Percentiles rank a stretch among this genome's conserved stretches.
Conservation (phyloP, 2,329 filamentous ascomycete genomes). For the Beauveria rudraprayagi region DNA sequence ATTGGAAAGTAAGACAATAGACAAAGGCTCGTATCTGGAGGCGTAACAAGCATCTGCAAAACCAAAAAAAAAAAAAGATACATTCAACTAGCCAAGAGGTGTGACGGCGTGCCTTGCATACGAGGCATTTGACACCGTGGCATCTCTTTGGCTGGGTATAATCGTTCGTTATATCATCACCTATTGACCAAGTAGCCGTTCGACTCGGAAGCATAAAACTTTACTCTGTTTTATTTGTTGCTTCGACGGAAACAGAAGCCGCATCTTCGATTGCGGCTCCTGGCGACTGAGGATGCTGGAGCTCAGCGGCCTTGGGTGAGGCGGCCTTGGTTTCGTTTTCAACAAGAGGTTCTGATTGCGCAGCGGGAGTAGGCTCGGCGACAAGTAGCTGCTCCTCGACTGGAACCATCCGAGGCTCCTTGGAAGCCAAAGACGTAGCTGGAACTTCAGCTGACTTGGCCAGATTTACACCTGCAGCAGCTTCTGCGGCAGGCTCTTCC, state of each 20-base stretch:
- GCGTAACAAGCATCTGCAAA: neutral
- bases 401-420: neutral
- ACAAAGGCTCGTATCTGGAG: neutral
- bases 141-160: neutral
- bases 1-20: neutral
- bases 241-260: neutral
- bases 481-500: constrained; percentile 5
- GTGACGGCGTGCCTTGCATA: neutral
- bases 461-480: neutral
- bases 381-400: neutral
- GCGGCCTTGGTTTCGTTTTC: neutral
- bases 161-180: constrained; percentile 10
- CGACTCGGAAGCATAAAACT: neutral
- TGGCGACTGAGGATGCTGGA: neutral
- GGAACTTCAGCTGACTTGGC: neutral
- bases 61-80: neutral
- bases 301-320: neutral
- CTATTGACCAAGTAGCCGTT: neutral
- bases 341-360: neutral
- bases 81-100: constrained; percentile 4
- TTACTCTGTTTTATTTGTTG: neutral
- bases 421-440: neutral
- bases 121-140: neutral
- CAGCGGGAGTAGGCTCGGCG: neutral
- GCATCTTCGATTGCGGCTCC: neutral